phyloP scores from a whole-genome alignment of 2,329 filamentous ascomycete species.

The Juglanconis sp. region DNA sequence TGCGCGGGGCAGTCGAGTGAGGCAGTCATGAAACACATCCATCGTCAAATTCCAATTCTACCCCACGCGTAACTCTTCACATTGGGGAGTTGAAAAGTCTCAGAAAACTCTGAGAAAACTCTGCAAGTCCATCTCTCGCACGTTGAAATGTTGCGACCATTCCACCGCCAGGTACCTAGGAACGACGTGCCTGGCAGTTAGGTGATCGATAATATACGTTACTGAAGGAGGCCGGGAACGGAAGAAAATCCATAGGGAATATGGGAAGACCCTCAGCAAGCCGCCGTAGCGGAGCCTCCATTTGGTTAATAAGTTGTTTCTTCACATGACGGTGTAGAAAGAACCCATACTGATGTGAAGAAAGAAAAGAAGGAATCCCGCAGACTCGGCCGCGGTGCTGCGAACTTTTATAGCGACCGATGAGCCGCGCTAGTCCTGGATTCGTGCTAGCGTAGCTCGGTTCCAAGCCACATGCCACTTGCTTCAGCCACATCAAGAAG shows the following conservation, averaged over 20 bases:
- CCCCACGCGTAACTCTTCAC: not conserved
- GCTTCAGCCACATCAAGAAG: too few relatives aligned
- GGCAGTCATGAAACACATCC: not conserved
- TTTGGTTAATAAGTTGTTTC: slow-evolving; percentile 33
- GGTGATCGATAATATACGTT: slow-evolving; percentile 38
- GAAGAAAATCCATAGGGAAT: slow-evolving; percentile 49
- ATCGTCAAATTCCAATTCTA: too few relatives aligned
- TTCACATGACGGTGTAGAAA: slow-evolving; percentile 51
- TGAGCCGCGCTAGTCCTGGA: too few relatives aligned
- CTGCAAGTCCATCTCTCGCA: not conserved
- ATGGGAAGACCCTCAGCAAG: slow-evolving; percentile 51
- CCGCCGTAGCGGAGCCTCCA: slow-evolving; percentile 51
- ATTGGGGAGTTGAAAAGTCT: not conserved
- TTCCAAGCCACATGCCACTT: too few relatives aligned
- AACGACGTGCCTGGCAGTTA: slow-evolving; percentile 40
- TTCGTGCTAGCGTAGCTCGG: too few relatives aligned
- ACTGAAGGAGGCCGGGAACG: slow-evolving; percentile 53
- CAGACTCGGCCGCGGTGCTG: too few relatives aligned
- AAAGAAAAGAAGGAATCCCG: slow-evolving; percentile 26
- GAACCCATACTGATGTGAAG: slow-evolving; percentile 43
- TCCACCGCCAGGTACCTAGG: slow-evolving; percentile 50
- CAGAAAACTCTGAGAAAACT: not conserved
- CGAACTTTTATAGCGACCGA: too few relatives aligned
- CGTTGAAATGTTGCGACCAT: slow-evolving; percentile 42
- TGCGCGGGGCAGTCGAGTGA: not conserved